Conservation (phyloP, 495 filamentous ascomycete species). For the Daldinia concentrica region DNA sequence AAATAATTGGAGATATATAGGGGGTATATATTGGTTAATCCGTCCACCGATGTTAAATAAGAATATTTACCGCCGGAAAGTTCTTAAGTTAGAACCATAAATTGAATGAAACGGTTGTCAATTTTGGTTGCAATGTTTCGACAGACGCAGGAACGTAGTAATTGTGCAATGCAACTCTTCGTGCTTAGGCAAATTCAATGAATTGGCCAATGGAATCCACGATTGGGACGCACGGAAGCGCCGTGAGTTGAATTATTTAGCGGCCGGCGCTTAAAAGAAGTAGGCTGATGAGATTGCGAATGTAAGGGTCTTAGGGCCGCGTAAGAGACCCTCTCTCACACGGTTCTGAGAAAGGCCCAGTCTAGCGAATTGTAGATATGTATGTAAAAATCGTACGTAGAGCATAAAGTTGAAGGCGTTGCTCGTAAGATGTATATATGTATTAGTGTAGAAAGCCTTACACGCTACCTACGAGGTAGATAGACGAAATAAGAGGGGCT, state of each 20-base stretch:
- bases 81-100: slow-evolving; percentile 33
- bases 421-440: neutral
- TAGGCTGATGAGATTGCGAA: slow-evolving; percentile 29
- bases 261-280: slow-evolving; percentile 33
- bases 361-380: neutral
- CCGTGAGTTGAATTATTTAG: slow-evolving; percentile 25
- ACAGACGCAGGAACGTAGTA: slow-evolving; percentile 39
- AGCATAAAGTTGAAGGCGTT: neutral
- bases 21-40: slow-evolving; percentile 5
- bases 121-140: slow-evolving; percentile 26
- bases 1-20: slow-evolving; percentile 1
- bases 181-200: slow-evolving; percentile 6
- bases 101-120: slow-evolving; percentile 25
- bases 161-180: slow-evolving; percentile 35
- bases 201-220: slow-evolving; percentile 29
- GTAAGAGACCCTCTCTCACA: slow-evolving; percentile 23
- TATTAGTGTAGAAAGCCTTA: neutral
- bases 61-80: slow-evolving; percentile 26
- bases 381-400: slow-evolving; percentile 2
- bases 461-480: neutral
- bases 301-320: slow-evolving; percentile 22
- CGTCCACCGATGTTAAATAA: neutral
- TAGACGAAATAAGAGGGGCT: neutral
- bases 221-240: slow-evolving; percentile 25
- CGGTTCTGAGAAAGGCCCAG: neutral